phyloP scores from a whole-genome alignment of 1,284 basidiomycete species.

The Fomitopsis schrenkii region DNA sequence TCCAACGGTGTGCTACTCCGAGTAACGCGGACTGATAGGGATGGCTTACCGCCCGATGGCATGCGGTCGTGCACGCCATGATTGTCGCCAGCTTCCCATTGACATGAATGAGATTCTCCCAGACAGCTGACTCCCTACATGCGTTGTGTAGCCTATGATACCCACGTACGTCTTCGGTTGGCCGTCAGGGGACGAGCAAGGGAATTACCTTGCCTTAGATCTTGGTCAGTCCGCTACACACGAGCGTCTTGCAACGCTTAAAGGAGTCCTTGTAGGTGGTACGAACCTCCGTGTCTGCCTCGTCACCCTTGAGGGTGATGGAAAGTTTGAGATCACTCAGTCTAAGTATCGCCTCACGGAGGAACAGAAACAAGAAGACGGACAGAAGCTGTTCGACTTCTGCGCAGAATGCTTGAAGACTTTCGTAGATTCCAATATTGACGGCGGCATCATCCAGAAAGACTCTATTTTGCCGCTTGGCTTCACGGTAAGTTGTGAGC shows the following conservation, averaged over 20 bases:
- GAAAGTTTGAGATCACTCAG: conserved; percentile 97
- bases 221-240: conserved; percentile 57
- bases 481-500: conserved; percentile 71
- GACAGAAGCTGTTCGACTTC: conserved; percentile 93
- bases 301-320: conserved; percentile 86
- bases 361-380: conserved; percentile 98
- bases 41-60: background rate
- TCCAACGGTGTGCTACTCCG: background rate
- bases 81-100: too few species aligned
- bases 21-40: background rate
- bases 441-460: conserved; percentile 57
- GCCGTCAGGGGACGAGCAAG: conserved; percentile 87
- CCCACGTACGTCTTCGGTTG: conserved; percentile 98
- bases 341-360: conserved; percentile 96
- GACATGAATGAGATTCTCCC: background rate
- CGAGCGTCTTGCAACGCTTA: background rate
- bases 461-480: conserved; percentile 83
- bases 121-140: background rate
- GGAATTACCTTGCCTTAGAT: conserved; percentile 92
- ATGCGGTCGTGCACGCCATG: background rate
- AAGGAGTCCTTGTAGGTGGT: conserved; percentile 50
- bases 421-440: conserved; percentile 81
- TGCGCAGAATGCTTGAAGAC: conserved; percentile 92
- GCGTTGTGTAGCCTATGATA: conserved; percentile 75
- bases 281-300: conserved; percentile 98